These are phyloP conservation scores for Pseudocercospora fuligena DNA, from an alignment of 2,329 filamentous ascomycete genomes.

Conservation along the genomic window DNA sequence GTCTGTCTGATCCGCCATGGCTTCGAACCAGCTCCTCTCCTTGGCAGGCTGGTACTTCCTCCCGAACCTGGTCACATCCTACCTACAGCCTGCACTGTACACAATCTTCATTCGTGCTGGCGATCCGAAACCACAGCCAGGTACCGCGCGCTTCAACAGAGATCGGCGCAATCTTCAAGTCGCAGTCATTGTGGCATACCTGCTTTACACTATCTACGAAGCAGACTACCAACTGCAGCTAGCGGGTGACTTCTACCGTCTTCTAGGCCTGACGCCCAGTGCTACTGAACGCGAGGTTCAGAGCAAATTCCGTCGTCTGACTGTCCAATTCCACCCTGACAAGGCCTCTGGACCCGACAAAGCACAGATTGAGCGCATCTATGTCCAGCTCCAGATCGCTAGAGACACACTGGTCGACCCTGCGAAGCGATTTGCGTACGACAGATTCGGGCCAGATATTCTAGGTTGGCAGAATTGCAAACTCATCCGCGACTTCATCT, in stretches of 20 bases:
- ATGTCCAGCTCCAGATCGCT: conserved; percentile 81
- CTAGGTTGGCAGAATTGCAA: conserved; percentile 68
- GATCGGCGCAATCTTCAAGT: conserved; percentile 85
- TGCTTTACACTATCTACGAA: conserved; percentile 91
- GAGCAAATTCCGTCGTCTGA: conserved; percentile 79
- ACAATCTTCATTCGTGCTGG: conserved; percentile 87
- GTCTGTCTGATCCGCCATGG: conserved; percentile 24
- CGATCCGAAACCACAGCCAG: conserved; percentile 72
- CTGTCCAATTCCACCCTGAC: conserved; percentile 77
- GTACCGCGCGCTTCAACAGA: conserved; percentile 68
- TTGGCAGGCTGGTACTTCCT: conserved; percentile 66
- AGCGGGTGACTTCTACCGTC: conserved; percentile 76
- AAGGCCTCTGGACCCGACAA: conserved; percentile 62
- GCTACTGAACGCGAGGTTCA: conserved; percentile 79
- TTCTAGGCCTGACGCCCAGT: conserved; percentile 70
- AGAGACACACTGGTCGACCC: conserved; percentile 82
- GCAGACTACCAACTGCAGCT: conserved; percentile 79
- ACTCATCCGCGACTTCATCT: conserved; percentile 74
- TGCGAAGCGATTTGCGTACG: conserved; percentile 81
- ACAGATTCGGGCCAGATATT: conserved; percentile 80
- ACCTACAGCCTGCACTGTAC: conserved; percentile 83
- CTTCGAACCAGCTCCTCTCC: conserved; percentile 56
- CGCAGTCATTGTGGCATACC: conserved; percentile 79
- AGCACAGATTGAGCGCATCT: conserved; percentile 59
- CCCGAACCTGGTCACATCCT: conserved; percentile 72